Percentiles rank a stretch among this genome's conserved stretches.
Conservation (phyloP, 345 rosid species). For the Clarkia xantiana region DNA sequence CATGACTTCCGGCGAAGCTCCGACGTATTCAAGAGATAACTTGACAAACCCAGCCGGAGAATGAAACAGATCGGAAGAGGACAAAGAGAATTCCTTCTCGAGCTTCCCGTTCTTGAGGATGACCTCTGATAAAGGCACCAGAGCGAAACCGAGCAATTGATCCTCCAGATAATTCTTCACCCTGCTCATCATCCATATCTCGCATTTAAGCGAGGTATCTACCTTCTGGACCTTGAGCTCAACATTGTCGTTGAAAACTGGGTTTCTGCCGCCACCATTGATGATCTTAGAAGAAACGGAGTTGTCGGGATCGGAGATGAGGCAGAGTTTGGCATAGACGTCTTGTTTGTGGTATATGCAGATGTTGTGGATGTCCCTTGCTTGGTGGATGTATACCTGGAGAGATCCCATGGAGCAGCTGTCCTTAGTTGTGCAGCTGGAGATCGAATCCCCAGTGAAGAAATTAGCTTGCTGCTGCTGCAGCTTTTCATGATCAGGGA, state of each 20-base stretch:
- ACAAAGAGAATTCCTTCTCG: conserved; percentile 87
- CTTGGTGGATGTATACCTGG: conserved; percentile 70
- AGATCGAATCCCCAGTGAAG: conserved; percentile 22
- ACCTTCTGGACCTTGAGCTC: conserved; percentile 47
- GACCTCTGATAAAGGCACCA: conserved; percentile 89
- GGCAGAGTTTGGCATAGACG: conserved; percentile 92
- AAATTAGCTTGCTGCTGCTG: conserved; percentile 40
- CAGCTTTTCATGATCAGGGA: conserved; percentile 19
- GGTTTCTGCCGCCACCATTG: conserved; percentile 97
- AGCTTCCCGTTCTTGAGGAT: conserved; percentile 53
- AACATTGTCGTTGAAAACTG: conserved; percentile 75
- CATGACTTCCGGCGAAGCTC: conserved; percentile 88
- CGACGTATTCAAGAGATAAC: conserved; percentile 62
- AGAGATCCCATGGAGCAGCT: conserved; percentile 46
- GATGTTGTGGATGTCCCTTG: conserved; percentile 94
- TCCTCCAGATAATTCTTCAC: conserved; percentile 96
- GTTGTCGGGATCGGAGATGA: conserved; percentile 72
- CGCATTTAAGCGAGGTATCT: conserved; percentile 77
- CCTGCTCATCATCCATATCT: conserved; percentile 96
- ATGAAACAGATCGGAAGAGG: conserved; percentile 89
- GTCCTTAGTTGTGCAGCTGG: conserved; percentile 19
- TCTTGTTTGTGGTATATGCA: conserved; percentile 99
- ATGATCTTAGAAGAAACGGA: conserved; percentile 75
- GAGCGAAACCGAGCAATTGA: conserved; percentile 78
- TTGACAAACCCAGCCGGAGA: conserved; percentile 94